Evolutionary conservation across 441 rosid genomes (phyloP).

Genomic region (Erysimum cheiri): DNA sequence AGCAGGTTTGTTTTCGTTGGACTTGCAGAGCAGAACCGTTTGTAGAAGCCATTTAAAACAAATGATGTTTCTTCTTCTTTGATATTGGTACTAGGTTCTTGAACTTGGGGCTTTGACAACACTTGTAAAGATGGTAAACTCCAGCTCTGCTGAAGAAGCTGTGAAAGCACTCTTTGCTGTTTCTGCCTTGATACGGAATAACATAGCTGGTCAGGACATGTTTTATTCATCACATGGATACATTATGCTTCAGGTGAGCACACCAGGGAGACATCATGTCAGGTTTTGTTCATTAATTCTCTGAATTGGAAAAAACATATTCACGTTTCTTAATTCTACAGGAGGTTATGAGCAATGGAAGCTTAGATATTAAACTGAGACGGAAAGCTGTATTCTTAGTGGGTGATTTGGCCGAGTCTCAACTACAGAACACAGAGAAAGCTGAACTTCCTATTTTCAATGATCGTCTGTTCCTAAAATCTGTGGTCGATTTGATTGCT

Average conservation of each 20-base stretch:
- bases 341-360: slow-evolving; percentile 68
- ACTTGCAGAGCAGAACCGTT: slow-evolving; percentile 6
- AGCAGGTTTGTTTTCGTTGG: slow-evolving; percentile 54
- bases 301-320: slow-evolving; percentile 21
- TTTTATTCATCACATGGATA: slow-evolving; percentile 81
- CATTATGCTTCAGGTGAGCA: slow-evolving; percentile 78
- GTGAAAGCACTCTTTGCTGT: slow-evolving; percentile 87
- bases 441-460: slow-evolving; percentile 58
- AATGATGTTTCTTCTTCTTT: slow-evolving; percentile 10
- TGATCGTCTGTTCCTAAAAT: slow-evolving; percentile 66
- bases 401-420: slow-evolving; percentile 72
- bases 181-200: slow-evolving; percentile 77
- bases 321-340: slow-evolving; percentile 37
- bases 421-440: slow-evolving; percentile 56
- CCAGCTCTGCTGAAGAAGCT: slow-evolving; percentile 73
- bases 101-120: slow-evolving; percentile 69
- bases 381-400: slow-evolving; percentile 82
- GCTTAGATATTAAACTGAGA: slow-evolving; percentile 66
- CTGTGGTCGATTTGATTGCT: slow-evolving; percentile 69
- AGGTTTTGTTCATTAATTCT: slow-evolving; percentile 10
- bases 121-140: slow-evolving; percentile 74
- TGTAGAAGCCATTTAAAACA: slow-evolving; percentile 24
- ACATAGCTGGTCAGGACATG: slow-evolving; percentile 72
- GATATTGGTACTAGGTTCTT: slow-evolving; percentile 60
- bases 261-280: slow-evolving; percentile 8